Evolutionary conservation across 2,329 filamentous ascomycete genomes (phyloP), one percentile per base, ranked within the genome.

Genomic region (Trichoderma oligosporum): DNA sequence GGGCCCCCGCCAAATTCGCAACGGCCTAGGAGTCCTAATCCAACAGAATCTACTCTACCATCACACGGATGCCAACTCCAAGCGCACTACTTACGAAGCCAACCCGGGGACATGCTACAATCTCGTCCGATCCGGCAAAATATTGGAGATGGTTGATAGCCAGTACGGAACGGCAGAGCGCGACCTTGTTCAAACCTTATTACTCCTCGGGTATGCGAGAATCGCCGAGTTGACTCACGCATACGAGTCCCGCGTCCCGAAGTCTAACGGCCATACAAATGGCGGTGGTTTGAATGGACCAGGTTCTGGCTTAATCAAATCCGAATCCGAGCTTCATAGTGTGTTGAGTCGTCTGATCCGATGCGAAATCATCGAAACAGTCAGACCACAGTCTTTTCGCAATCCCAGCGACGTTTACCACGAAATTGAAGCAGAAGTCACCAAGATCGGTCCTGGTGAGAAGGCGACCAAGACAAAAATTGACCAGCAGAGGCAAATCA

Each of bases 1-100:
- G 49, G 83, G 82, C 55, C 79, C 82, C n/a, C 83, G 84, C 53
- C 87, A 95, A 68, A 77, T 96, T 62, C 88, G 87, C 66, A 85
- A 92, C 73, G 91, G 88, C 18, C 80, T 99, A 51, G 86, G 85
- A 53, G 87, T 94, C 29, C 85, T 97, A 62, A 82, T 96, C 39
- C 93, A 97, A 70, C 89, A 96, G 69, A 91, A 92, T 67, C 82
- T 97, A 47, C 78, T 95, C 61, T 90, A 85, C 70, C 87, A 92
- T 71, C 81, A 85, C 62, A 83, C 84, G 63, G 81, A 85, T 59
- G 69, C 78, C 56, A 82, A 86, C 56, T 80, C 83, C 41, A 81
- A 80, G 44, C 71, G 79, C 48, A 88, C 88, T 22, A 85, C 84
- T 68, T 99, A 97, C 74, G 89, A 96, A 70, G 88, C 91, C 58